Evolutionary conservation across 1,139 yeast genomes (phyloP).

Genomic region (Geotrichum bryndzae): DNA sequence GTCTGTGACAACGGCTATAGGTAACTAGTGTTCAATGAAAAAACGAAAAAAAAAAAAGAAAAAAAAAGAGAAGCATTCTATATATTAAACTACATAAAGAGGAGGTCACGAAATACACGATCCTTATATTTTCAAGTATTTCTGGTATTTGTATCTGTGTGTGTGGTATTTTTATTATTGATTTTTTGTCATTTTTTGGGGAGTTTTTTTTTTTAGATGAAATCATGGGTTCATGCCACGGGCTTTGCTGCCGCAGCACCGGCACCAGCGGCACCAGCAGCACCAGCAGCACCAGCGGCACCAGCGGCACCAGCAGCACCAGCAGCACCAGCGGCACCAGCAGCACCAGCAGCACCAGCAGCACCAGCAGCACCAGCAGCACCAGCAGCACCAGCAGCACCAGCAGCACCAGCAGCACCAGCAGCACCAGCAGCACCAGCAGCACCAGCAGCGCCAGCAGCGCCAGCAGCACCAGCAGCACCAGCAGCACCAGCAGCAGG

Average conservation of each 20-base stretch:
- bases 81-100: no score
- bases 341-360: slow-evolving; percentile 1
- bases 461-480: neutral
- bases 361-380: slow-evolving; percentile 16
- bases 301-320: slow-evolving; percentile 9
- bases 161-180: no score
- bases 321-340: slow-evolving; percentile 15
- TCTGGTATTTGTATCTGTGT: no score
- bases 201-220: no score
- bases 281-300: slow-evolving; percentile 10
- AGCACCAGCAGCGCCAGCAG: neutral
- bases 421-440: slow-evolving; percentile 15
- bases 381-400: slow-evolving; percentile 8
- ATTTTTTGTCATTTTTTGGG: no score
- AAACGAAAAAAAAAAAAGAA: no score
- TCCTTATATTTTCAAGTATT: no score
- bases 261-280: slow-evolving; percentile 1
- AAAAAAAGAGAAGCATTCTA: no score
- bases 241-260: neutral
- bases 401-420: neutral
- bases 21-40: no score
- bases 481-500: slow-evolving; percentile 14
- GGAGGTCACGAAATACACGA: no score
- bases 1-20: no score
- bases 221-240: slow-evolving; percentile 1